Conservation (phyloP, 345 rosid species). For the Pugionium dolabratum region DNA sequence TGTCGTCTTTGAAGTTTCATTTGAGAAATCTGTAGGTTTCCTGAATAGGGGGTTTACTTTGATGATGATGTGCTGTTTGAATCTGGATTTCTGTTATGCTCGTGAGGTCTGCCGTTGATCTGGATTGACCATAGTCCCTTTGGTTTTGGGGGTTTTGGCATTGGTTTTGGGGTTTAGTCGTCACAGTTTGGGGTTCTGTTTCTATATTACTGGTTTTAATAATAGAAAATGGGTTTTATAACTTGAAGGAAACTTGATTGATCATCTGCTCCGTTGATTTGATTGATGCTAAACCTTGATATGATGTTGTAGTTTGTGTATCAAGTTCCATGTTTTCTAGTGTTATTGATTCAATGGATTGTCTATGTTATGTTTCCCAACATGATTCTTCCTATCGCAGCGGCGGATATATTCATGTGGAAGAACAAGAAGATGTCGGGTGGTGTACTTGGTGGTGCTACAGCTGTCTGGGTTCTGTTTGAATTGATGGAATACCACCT, state of each 20-base stretch:
- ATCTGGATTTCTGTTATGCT: too few species aligned
- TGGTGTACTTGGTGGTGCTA: slow-evolving; percentile 79
- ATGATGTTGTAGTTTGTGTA: slow-evolving; percentile 2
- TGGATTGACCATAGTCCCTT: too few species aligned
- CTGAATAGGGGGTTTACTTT: too few species aligned
- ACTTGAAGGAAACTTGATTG: too few species aligned
- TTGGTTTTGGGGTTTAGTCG: too few species aligned
- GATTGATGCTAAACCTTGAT: neutral
- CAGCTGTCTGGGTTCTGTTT: slow-evolving; percentile 72
- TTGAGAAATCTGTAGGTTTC: slow-evolving; percentile 18
- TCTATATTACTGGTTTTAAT: too few species aligned
- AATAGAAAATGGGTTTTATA: too few species aligned
- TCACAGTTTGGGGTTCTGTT: too few species aligned
- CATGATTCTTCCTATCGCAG: slow-evolving; percentile 37
- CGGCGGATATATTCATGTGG: slow-evolving; percentile 66
- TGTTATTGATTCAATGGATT: neutral
- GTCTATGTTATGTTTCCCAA: neutral
- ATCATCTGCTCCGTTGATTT: too few species aligned
- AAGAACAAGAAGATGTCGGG: slow-evolving; percentile 53
- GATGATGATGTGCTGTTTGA: too few species aligned
- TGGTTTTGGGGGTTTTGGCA: too few species aligned
- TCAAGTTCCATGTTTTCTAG: slow-evolving; percentile 6
- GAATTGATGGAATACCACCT: slow-evolving; percentile 42
- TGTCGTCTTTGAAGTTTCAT: neutral
- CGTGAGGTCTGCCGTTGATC: too few species aligned